These are phyloP conservation scores for Nemania serpens DNA, from an alignment of 2,329 filamentous ascomycete genomes.

Conservation along the genomic window DNA sequence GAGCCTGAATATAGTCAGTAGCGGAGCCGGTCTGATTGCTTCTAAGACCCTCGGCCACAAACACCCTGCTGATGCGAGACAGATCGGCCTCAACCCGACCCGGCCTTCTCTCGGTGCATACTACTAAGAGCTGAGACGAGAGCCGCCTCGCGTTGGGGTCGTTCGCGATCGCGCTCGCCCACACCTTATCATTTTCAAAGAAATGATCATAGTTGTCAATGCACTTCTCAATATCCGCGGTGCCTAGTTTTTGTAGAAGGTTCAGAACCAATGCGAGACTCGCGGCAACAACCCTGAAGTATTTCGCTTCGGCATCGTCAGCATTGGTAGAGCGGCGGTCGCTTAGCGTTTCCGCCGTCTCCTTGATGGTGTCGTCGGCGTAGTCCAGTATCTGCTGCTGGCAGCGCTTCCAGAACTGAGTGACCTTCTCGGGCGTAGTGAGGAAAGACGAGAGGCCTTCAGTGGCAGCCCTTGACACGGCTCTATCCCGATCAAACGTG, in stretches of 20 bases:
- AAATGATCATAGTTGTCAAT: conserved; percentile 67
- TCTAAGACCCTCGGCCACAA: conserved; percentile 76
- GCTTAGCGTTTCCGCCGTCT: conserved; percentile 81
- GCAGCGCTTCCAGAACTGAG: conserved; percentile 78
- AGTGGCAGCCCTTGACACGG: conserved; percentile 74
- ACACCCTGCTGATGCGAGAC: conserved; percentile 56
- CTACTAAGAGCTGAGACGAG: conserved; percentile 55
- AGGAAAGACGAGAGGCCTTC: conserved; percentile 79
- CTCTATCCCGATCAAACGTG: conserved; percentile 81
- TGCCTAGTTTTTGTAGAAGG: conserved; percentile 55
- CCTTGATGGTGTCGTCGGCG: conserved; percentile 77
- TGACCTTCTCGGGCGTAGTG: conserved; percentile 76
- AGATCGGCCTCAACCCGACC: conserved; percentile 55
- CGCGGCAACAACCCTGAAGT: conserved; percentile 70
- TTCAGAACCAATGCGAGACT: conserved; percentile 60
- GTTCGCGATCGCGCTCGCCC: conserved; percentile 68
- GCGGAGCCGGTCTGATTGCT: conserved; percentile 76
- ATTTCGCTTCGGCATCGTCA: conserved; percentile 87
- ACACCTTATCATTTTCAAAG: conserved; percentile 68
- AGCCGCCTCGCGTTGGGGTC: conserved; percentile 58
- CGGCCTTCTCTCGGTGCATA: conserved; percentile 53
- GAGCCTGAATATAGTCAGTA: conserved; percentile 68
- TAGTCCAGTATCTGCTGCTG: conserved; percentile 82
- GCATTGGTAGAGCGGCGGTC: conserved; percentile 83
- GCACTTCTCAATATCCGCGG: conserved; percentile 62